Evolutionary conservation across 2,329 filamentous ascomycete species (phyloP).

Genomic region (Pezicula carpinea): DNA sequence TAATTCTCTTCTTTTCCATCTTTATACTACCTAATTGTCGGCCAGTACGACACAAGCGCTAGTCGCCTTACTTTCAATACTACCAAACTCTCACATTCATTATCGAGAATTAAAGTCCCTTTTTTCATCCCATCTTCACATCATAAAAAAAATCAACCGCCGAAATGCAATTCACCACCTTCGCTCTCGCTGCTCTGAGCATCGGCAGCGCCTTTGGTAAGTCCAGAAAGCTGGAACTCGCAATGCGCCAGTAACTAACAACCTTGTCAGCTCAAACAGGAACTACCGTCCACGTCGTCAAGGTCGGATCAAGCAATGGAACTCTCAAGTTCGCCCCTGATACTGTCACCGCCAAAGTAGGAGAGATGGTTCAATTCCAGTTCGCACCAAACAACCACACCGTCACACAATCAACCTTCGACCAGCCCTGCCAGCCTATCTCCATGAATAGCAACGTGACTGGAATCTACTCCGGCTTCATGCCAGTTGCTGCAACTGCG

Average conservation of each 20-base stretch:
- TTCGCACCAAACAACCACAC: conserved; percentile 70
- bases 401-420: conserved; percentile 72
- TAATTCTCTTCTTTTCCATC: not conserved
- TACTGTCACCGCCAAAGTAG: conserved; percentile 56
- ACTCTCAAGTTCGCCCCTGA: conserved; percentile 60
- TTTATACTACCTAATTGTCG: conserved; percentile 25
- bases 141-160: conserved; percentile 10
- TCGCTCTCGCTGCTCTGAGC: conserved; percentile 25
- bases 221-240: not conserved
- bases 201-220: conserved; percentile 25
- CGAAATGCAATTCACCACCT: conserved; percentile 29
- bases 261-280: conserved; percentile 4
- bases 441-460: conserved; percentile 40
- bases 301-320: conserved; percentile 48
- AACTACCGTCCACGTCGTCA: conserved; percentile 55
- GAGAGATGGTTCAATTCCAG: conserved; percentile 63
- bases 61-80: conserved; percentile 18
- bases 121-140: conserved; percentile 2
- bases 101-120: conserved; percentile 1
- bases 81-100: conserved; percentile 16
- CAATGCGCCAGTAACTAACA: not conserved
- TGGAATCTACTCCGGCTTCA: conserved; percentile 65
- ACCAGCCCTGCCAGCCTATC: conserved; percentile 63
- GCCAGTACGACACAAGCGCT: conserved; percentile 29
- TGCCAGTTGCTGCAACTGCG: conserved; percentile 52